A percentile compares a stretch with the other conserved stretches of the same genome.
These are phyloP conservation scores for Exobasidium rhododendri DNA, from an alignment of 1,284 basidiomycete genomes.

Conservation along the genomic window DNA sequence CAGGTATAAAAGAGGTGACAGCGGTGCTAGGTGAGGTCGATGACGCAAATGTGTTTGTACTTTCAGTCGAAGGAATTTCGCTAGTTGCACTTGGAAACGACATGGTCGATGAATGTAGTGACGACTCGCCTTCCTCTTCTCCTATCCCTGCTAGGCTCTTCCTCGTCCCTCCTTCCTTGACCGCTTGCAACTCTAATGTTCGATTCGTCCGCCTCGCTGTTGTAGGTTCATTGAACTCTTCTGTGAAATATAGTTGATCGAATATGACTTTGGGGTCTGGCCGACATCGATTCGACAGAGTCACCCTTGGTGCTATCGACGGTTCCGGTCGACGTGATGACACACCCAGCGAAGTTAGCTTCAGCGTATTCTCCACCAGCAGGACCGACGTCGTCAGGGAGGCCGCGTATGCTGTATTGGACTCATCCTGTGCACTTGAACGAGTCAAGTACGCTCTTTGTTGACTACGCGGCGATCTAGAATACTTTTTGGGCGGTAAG, in stretches of 20 bases:
- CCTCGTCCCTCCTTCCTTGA: neutral
- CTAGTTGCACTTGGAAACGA: slow-evolving; percentile 16
- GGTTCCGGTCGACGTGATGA: slow-evolving; percentile 24
- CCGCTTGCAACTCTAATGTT: neutral
- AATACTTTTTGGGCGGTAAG: neutral
- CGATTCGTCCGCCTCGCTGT: too few species aligned
- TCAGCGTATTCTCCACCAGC: slow-evolving; percentile 11
- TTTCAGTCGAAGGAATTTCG: neutral
- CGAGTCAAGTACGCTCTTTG: neutral
- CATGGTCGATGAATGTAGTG: slow-evolving; percentile 4
- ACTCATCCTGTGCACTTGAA: neutral
- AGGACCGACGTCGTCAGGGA: neutral
- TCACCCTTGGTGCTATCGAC: slow-evolving; percentile 27
- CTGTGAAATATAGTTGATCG: slow-evolving; percentile 5
- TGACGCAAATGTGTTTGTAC: neutral
- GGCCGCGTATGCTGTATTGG: neutral
- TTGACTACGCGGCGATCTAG: neutral
- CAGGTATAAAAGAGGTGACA: slow-evolving; percentile 14
- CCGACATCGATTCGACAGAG: slow-evolving; percentile 28
- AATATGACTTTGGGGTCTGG: slow-evolving; percentile 19
- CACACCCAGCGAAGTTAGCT: slow-evolving; percentile 7
- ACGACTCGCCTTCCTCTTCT: neutral
- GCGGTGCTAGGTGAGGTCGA: slow-evolving; percentile 11
- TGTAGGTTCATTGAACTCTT: neutral
- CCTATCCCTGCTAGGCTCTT: slow-evolving; percentile 11